A percentile compares a stretch with the other conserved stretches of the same genome.
Evolutionary conservation across 805 yeast genomes (phyloP).

Genomic region (Ogataea parapolymorpha): DNA sequence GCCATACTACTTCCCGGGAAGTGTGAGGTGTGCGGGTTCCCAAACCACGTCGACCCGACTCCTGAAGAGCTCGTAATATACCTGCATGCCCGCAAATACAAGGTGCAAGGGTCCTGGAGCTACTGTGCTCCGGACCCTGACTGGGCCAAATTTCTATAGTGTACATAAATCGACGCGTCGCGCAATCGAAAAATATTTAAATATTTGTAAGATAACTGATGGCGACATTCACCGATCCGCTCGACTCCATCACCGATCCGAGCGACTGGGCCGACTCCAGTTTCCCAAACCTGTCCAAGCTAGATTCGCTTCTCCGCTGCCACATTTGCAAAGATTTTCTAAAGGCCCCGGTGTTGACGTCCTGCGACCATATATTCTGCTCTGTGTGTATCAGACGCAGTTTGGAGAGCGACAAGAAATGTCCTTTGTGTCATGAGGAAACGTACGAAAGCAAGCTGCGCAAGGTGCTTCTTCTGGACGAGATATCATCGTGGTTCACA

Average conservation of each 20-base stretch:
- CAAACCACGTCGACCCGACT: slow-evolving; percentile 30
- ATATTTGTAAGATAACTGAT: slow-evolving; percentile 6
- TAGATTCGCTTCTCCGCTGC: slow-evolving; percentile 76
- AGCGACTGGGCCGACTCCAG: slow-evolving; percentile 61
- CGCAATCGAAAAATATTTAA: slow-evolving; percentile 9
- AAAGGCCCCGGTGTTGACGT: slow-evolving; percentile 74
- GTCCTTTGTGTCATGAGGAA: slow-evolving; percentile 77
- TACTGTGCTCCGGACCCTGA: slow-evolving; percentile 34
- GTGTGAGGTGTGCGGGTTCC: slow-evolving; percentile 36
- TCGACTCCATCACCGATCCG: slow-evolving; percentile 53
- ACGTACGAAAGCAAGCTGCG: slow-evolving; percentile 67
- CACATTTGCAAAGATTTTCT: slow-evolving; percentile 85
- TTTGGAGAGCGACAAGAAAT: slow-evolving; percentile 53
- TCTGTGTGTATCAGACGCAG: slow-evolving; percentile 79
- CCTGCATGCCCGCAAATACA: slow-evolving; percentile 43
- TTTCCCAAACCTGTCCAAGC: slow-evolving; percentile 52
- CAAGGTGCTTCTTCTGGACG: slow-evolving; percentile 69
- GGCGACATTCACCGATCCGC: slow-evolving; percentile 19
- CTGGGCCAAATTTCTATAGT: slow-evolving; percentile 6
- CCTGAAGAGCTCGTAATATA: slow-evolving; percentile 35
- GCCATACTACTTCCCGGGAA: slow-evolving; percentile 17
- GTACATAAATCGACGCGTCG: slow-evolving; percentile 13
- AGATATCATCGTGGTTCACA: slow-evolving; percentile 53
- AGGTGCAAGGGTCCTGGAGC: slow-evolving; percentile 24
- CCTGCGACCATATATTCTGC: slow-evolving; percentile 88